Evolutionary conservation across 1,139 yeast genomes (phyloP), one percentile per base, ranked within the genome.

Genomic region (Zhuliangozyma blackwelliae): DNA sequence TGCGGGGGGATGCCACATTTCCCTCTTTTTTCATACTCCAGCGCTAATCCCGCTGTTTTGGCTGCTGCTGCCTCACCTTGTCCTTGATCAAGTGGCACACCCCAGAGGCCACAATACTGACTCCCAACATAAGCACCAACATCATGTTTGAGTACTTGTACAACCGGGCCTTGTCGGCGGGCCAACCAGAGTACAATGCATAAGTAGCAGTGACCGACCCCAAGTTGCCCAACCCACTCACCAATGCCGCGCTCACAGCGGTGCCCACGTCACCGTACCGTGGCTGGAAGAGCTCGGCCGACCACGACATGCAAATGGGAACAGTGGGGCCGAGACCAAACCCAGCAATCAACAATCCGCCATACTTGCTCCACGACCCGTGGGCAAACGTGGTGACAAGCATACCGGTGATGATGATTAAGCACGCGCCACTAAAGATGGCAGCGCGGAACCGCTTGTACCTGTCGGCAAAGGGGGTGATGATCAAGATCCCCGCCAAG

Each of bases 251-350:
- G 35, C 89, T 75, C 12, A 83, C 89, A 3, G 96, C 96, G 38
- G 81, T 70, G 5, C 96, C 96, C 35, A 87, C 81, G 53, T 86
- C 95, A 30, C 95, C 95, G 50, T 88, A 83, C 34, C 76, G 67
- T 5, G 73, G 69, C 10, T 73, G 76, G 63, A 86, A 84, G 32
- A 86, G 82, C 51, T 85, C 92, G 0, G 92, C 82, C 0, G 90
- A 65, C 86, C 88, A 79, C 1, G 95, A 77, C 96, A 87, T 87
- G 54, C 84, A 75, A 34, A 84, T 86, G 25, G 96, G 96, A 20
- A 86, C 95, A 0, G 96, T 87, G 16, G 96, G 94, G 10, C 96
- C 96, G 32, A 87, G 70, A 0, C 96, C 96, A 52, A 80, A 85
- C 0, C 96, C 96, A 16, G 86, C 79, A 51, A 87, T 80, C 39